Conservation (phyloP, 257 asterid genomes). For the Solanum rostratum region DNA sequence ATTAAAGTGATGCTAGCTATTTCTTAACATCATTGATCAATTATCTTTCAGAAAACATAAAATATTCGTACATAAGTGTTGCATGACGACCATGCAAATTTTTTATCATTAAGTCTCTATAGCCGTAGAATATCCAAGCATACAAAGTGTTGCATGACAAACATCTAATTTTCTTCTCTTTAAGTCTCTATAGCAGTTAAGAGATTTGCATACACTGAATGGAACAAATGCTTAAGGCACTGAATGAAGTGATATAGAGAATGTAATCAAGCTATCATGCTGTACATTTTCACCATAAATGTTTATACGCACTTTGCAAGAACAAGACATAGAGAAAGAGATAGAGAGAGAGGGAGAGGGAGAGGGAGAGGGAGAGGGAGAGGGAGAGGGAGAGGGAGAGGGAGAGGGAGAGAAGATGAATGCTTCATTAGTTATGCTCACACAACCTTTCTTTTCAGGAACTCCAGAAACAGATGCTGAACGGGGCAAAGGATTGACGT, state of each 20-base stretch:
- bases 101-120: neutral
- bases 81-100: neutral
- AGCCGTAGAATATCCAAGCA: neutral
- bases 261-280: neutral
- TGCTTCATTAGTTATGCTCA: neutral
- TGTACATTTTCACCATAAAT: neutral
- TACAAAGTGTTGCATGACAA: neutral
- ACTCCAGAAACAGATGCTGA: constrained; percentile 25
- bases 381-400: no score
- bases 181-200: neutral
- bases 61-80: neutral
- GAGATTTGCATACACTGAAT: neutral
- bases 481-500: constrained; percentile 34
- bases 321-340: neutral
- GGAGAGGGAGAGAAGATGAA: neutral
- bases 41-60: neutral
- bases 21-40: neutral
- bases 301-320: neutral
- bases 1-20: neutral
- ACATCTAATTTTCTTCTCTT: neutral
- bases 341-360: neutral
- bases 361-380: no score
- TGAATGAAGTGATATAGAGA: neutral
- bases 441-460: constrained; percentile 36
- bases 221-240: neutral